Evolutionary conservation across 2,329 filamentous ascomycete genomes (phyloP).

Genomic region (Hypoxylon sp.): DNA sequence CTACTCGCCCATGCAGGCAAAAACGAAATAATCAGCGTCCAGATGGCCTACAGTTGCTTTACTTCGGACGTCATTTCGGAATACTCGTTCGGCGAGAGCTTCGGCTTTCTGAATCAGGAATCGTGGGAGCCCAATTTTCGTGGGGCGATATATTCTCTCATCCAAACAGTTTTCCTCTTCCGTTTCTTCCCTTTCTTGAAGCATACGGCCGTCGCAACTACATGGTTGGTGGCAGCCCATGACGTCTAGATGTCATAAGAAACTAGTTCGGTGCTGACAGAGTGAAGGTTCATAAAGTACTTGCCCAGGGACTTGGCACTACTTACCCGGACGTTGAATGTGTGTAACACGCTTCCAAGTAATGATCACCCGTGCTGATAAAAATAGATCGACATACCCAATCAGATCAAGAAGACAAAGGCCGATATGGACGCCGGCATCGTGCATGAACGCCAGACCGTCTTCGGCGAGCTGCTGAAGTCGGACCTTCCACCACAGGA

Average conservation of each 20-base stretch:
- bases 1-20: slow-evolving; percentile 37
- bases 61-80: slow-evolving; percentile 46
- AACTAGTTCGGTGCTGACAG: not conserved
- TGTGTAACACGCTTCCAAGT: slow-evolving; percentile 2
- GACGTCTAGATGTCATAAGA: not conserved
- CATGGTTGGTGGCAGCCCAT: slow-evolving; percentile 23
- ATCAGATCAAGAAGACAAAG: slow-evolving; percentile 24
- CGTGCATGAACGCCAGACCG: slow-evolving; percentile 43
- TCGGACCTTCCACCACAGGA: slow-evolving; percentile 55
- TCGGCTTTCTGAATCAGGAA: slow-evolving; percentile 42
- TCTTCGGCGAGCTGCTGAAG: slow-evolving; percentile 54
- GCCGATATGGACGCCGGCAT: slow-evolving; percentile 14
- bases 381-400: slow-evolving; percentile 33
- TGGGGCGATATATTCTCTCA: slow-evolving; percentile 20
- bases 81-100: slow-evolving; percentile 47
- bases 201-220: not conserved
- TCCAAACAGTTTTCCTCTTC: slow-evolving; percentile 26
- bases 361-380: slow-evolving; percentile 5
- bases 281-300: slow-evolving; percentile 28
- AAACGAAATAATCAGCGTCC: slow-evolving; percentile 28
- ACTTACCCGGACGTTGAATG: slow-evolving; percentile 26
- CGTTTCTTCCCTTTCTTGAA: slow-evolving; percentile 39
- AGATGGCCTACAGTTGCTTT: slow-evolving; percentile 45
- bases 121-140: slow-evolving; percentile 43
- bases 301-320: slow-evolving; percentile 22